Percentiles rank a stretch among this genome's conserved stretches.
Conservation (phyloP, 768 basidiomycete species). For the Scleroderma bovista region DNA sequence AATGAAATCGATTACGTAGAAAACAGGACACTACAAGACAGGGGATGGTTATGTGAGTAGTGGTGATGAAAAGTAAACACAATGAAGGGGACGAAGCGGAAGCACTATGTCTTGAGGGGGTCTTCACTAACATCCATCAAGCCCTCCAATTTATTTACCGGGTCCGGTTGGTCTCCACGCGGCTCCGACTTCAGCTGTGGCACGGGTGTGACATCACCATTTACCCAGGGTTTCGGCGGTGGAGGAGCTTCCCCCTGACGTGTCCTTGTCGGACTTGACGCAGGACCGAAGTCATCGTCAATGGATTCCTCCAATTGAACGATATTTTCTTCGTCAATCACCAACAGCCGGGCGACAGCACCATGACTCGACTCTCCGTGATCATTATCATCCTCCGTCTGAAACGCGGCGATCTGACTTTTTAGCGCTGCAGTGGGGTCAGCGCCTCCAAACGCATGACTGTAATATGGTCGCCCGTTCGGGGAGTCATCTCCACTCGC, state of each 20-base stretch:
- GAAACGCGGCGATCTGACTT: slow-evolving; percentile 59
- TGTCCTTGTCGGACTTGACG: slow-evolving; percentile 13
- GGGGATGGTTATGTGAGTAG: background rate
- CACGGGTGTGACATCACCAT: slow-evolving; percentile 43
- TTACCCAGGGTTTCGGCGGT: slow-evolving; percentile 38
- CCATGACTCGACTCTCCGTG: slow-evolving; percentile 17
- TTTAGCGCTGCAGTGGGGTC: slow-evolving; percentile 55
- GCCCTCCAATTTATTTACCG: slow-evolving; percentile 56
- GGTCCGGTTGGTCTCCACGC: slow-evolving; percentile 48
- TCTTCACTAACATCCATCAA: slow-evolving; percentile 62
- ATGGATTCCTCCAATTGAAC: slow-evolving; percentile 8
- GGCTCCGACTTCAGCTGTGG: slow-evolving; percentile 48
- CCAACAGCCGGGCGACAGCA: slow-evolving; percentile 19
- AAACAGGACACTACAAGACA: slow-evolving; percentile 6
- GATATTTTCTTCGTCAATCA: slow-evolving; percentile 30
- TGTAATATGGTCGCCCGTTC: slow-evolving; percentile 41
- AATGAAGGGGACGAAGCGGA: background rate
- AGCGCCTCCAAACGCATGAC: slow-evolving; percentile 37
- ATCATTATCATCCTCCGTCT: slow-evolving; percentile 33
- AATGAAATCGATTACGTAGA: background rate
- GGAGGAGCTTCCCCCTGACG: slow-evolving; percentile 42
- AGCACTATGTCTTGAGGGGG: slow-evolving; percentile 37
- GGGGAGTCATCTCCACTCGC: slow-evolving; percentile 23
- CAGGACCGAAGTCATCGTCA: slow-evolving; percentile 15
- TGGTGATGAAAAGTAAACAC: background rate